Base-by-base conservation (phyloP, 345 rosid genomes). In the Citrus trifoliata region DNA sequence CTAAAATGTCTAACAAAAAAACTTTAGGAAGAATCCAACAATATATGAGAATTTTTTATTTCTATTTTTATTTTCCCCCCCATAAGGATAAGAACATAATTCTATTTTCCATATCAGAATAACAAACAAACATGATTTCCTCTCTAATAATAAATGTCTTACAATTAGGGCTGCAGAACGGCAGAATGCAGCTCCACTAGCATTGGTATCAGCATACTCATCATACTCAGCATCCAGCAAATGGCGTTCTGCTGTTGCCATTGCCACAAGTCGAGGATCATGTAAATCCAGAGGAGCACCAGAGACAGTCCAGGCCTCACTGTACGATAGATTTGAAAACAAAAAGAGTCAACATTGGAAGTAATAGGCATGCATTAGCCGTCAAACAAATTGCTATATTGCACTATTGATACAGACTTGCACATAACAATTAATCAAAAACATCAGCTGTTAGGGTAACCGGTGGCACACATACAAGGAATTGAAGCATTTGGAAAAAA, bases 121-220 rank as follows among this genome's bases (percentile, higher is more conserved):
- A 59, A 71, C 56, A 24, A 24, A 21, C 65, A 64, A 4, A 61
- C 51, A 33, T 33, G 9, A 63, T 33, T 60, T 64, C 65, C 60
- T 74, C 14, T 51, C 24, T 61, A 21, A 22, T 6, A 61, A 77
- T 13, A 10, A 46, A 0, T 7, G 55, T 64, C 97, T 88, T 88
- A 96, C 99, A 64, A 93, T 88, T 76, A 96, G 87, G 80, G 97
- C 98, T 35, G 96, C 97, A 61, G 99, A 94, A 76, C 99, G 99
- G 78, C 98, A 93, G 82, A 94, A 96, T 79, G 98, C 98, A 37
- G 98, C 97, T 86, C 99, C 98, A 56, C 92, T 90, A 2, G 93
- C 94, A 88, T 92, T 94, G 75, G 85, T 86, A 81, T 94, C 97
- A 33, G 98, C 92, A 76, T 96, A 91, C 80, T 91, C 99, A 80